Percentiles rank a stretch among this genome's conserved stretches.
phyloP scores from a whole-genome alignment of 345 rosid genomes.

The Citrus sinensis region DVS_A1.0 CM039169.1:30473501-30474000 shows the following conservation, averaged over 20 bases:
- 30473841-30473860: slow-evolving; percentile 87
- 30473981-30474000: too few relatives aligned
- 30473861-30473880: slow-evolving; percentile 70
- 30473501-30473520: too few relatives aligned
- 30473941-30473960: slow-evolving; percentile 28
- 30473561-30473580: slow-evolving; percentile 74
- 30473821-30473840: slow-evolving; percentile 76
- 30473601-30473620: slow-evolving; percentile 61
- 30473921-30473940: slow-evolving; percentile 86
- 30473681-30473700: not conserved
- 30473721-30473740: too few relatives aligned
- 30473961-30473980: too few relatives aligned
- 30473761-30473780: slow-evolving; percentile 68
- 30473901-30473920: slow-evolving; percentile 86
- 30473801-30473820: slow-evolving; percentile 75
- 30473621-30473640: slow-evolving; percentile 26
- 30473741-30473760: slow-evolving; percentile 35
- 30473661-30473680: slow-evolving; percentile 64
- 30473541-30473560: slow-evolving; percentile 33
- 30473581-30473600: slow-evolving; percentile 54
- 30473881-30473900: slow-evolving; percentile 78
- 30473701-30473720: not conserved
- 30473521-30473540: too few relatives aligned
- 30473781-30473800: slow-evolving; percentile 67
- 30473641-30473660: slow-evolving; percentile 40